Evolutionary conservation across 495 filamentous ascomycete genomes (phyloP), one percentile per base, ranked within the genome.

Genomic region (Daldinia concentrica): DNA sequence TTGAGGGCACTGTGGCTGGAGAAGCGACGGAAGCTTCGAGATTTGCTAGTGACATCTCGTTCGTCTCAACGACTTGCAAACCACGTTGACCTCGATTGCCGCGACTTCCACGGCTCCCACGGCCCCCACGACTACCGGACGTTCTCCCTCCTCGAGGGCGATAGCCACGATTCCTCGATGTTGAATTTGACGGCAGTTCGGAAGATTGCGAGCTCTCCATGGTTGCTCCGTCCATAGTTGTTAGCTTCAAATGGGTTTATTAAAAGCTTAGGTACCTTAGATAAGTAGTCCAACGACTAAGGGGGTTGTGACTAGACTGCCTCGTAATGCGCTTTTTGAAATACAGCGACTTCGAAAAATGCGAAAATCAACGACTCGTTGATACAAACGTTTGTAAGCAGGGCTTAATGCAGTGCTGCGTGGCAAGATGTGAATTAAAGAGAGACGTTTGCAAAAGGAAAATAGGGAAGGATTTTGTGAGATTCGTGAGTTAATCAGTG

Each of bases 331-430:
- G 83, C 84, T 84, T 84, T 81, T 79, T 78, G 70, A 85, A 86
- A 86, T 85, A 86, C 78, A 84, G 84, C 83, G 83, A 76, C 84
- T 86, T 86, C 71, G 36, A 75, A 36, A 45, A 15, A 52, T 48
- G 22, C 48, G 59, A 22, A 57, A 56, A 45, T 30, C 11, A 58
- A 63, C 11, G 17, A 8, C 9, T n/a, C 6, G 56, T 37, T 15
- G 56, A 55, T 59, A 17, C 14, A 41, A 69, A 59, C 12, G 54
- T 48, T 52, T 41, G 45, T 43, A 22, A 60, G 34, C 19, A 60
- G n/a, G 0, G 30, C 30, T 19, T 37, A 34, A 34, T 19, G 52
- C 5, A 32, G 14, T 15, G 14, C 34, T 30, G 43, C 43, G 51
- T 15, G 50, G 26, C 15, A 57, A 57, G 37, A 60, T 29, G 17